Conservation (phyloP, 2,329 filamentous ascomycete species). For the Dactylellina drechsleri region DNA sequence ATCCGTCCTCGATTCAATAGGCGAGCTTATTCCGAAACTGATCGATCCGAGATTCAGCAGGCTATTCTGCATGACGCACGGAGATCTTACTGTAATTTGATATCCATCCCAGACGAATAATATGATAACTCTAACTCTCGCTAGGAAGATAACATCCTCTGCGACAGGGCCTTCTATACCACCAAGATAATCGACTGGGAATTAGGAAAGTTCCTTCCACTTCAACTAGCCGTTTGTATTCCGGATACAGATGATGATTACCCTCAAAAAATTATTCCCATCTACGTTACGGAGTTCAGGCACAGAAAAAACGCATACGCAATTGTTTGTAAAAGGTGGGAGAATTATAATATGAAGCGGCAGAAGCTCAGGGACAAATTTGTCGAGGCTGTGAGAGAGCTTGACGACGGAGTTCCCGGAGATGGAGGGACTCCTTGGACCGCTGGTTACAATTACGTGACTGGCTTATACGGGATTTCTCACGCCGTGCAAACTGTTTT, state of each 20-base stretch:
- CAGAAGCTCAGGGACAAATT: slow-evolving; percentile 18
- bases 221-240: slow-evolving; percentile 22
- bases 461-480: slow-evolving; percentile 29
- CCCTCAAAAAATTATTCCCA: background rate
- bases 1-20: slow-evolving; percentile 6
- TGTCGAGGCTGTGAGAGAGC: slow-evolving; percentile 3
- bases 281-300: background rate
- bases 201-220: slow-evolving; percentile 13
- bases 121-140: background rate
- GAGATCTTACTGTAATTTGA: slow-evolving; percentile 37
- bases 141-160: slow-evolving; percentile 29
- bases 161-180: slow-evolving; percentile 30
- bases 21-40: slow-evolving; percentile 15
- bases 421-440: slow-evolving; percentile 29
- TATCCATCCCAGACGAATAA: background rate
- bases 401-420: slow-evolving; percentile 36
- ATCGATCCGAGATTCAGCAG: slow-evolving; percentile 32
- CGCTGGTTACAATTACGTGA: slow-evolving; percentile 33
- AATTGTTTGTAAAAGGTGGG: slow-evolving; percentile 5
- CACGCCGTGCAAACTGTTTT: slow-evolving; percentile 24
- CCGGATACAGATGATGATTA: slow-evolving; percentile 12
- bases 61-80: slow-evolving; percentile 18
- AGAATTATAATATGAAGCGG: background rate
- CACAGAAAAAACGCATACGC: background rate
- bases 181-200: slow-evolving; percentile 49